Evolutionary conservation across 805 yeast species (phyloP).

Genomic region (Kodamaea laetipori): DNA sequence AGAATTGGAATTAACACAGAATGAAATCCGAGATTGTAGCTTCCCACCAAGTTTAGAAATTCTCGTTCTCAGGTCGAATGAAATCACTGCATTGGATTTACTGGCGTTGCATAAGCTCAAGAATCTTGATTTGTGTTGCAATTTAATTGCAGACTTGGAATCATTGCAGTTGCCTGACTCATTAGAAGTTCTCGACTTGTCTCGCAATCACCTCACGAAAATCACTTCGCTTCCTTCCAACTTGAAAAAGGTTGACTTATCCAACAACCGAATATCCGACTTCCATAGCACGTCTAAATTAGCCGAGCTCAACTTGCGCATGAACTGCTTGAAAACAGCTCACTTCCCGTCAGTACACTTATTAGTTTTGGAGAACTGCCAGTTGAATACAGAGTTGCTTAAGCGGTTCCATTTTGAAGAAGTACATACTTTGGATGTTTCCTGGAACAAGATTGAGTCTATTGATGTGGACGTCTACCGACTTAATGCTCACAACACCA

Average conservation of each 20-base stretch:
- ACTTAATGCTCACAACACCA: slow-evolving; percentile 1
- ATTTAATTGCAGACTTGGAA: neutral
- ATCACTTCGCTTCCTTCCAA: neutral
- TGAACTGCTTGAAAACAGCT: slow-evolving; percentile 1
- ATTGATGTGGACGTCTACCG: neutral
- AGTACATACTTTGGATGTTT: slow-evolving; percentile 1
- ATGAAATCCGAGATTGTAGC: neutral
- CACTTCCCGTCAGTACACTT: neutral
- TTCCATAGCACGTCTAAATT: neutral
- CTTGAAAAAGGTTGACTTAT: slow-evolving; percentile 2
- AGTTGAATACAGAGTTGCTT: neutral
- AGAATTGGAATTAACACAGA: neutral
- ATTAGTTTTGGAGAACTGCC: neutral
- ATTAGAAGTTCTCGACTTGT: neutral
- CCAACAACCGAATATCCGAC: neutral
- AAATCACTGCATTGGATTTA: slow-evolving; percentile 5
- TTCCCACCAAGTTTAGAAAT: neutral
- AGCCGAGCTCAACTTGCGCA: slow-evolving; percentile 1
- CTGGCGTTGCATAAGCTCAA: neutral
- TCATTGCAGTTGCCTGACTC: neutral
- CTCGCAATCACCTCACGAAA: neutral
- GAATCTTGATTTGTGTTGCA: slow-evolving; percentile 2
- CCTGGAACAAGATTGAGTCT: slow-evolving; percentile 6
- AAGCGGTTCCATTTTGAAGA: neutral
- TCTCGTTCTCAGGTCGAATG: neutral